Evolutionary conservation across 2,329 filamentous ascomycete species (phyloP), one percentile per base, ranked within the genome.

Genomic region (Calycina marina): DNA sequence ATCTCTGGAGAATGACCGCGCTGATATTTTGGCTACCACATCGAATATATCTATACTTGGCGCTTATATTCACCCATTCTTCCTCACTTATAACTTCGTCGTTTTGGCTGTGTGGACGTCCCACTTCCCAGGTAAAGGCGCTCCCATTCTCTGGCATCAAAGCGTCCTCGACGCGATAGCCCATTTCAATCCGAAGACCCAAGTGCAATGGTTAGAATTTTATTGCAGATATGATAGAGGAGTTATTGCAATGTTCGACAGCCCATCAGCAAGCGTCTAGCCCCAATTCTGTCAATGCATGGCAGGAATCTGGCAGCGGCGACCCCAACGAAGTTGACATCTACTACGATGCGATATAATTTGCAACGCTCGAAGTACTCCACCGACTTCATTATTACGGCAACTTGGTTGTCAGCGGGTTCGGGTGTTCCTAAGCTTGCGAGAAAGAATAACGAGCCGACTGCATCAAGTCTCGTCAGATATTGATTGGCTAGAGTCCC

Each of bases 31-130:
- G 0, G 81, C 81, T 3, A 74, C 67, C 0, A 69, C 90, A 37
- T 53, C 56, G 0, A 61, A 58, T 3, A 53, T 56, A 4, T 57
- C 61, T 3, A 51, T 65, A 3, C 56, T 57, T 2, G 58, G 77
- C 0, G 75, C 80, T 0, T 92, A 90, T 46, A 70, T 92, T n/a
- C 84, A 92, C 56, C 88, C 81, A 6, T 66, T 88, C 45, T 83
- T 84, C 46, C 55, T 92, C 15, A 78, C 80, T 0, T 57, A 70
- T 11, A 70, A 74, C 44, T 79, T 77, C 46, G 70, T 86, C 2
- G 57, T 90, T 0, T 58, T 92, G 4, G 85, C 78, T 47, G 57
- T 90, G 1, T 85, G 79, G 45, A 72, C 71, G 11, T 65, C 76
- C 0, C 72, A 77, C 40, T 62, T 73, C 25, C 63, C 57, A 2